Percentiles rank a stretch among this genome's conserved stretches.
These are phyloP conservation scores for Salix udensis DNA, from an alignment of 345 rosid species.

Conservation along the genomic window DNA sequence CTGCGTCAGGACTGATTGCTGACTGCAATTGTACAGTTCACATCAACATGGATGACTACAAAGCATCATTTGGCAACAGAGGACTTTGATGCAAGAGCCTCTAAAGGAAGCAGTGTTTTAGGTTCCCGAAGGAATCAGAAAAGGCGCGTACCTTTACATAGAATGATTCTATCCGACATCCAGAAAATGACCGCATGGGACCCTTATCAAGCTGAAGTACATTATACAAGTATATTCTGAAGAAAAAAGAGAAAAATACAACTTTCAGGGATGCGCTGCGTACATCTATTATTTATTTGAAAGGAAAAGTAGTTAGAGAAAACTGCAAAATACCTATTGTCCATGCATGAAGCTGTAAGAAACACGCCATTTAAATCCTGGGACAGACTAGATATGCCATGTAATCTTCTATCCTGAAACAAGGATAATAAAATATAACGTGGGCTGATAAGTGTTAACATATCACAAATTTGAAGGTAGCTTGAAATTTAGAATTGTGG, in stretches of 20 bases:
- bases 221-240: slow-evolving; percentile 75
- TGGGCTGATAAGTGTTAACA: not conserved
- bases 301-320: not conserved
- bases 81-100: not conserved
- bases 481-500: not conserved
- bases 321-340: slow-evolving; percentile 49
- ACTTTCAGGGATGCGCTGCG: not conserved
- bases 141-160: slow-evolving; percentile 63
- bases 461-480: not conserved
- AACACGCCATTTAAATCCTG: slow-evolving; percentile 74
- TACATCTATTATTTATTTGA: not conserved
- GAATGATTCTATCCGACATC: slow-evolving; percentile 75
- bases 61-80: slow-evolving; percentile 11
- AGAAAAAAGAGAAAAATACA: slow-evolving; percentile 7
- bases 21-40: slow-evolving; percentile 44
- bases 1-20: slow-evolving; percentile 86
- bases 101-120: not conserved
- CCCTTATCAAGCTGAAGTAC: slow-evolving; percentile 78
- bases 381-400: slow-evolving; percentile 82
- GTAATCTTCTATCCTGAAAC: slow-evolving; percentile 62
- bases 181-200: slow-evolving; percentile 60
- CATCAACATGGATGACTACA: not conserved
- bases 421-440: not conserved
- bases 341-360: slow-evolving; percentile 93
- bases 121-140: not conserved